Base-by-base conservation (phyloP, 1,139 yeast genomes). In the Blastobotrys serpentis region DNA sequence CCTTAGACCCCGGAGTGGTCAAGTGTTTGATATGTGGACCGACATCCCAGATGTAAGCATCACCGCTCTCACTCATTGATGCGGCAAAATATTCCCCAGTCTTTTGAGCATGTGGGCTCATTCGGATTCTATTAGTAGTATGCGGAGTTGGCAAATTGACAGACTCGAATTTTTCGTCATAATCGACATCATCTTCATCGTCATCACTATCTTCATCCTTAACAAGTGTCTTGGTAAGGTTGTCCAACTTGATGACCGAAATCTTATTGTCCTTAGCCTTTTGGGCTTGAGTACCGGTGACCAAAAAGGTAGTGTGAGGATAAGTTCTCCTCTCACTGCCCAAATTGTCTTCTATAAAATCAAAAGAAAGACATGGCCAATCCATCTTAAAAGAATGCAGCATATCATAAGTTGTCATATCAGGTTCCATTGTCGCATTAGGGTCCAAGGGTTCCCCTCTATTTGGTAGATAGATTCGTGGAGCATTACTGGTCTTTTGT, bases 291-390 rank as follows among this genome's bases (percentile, higher is more conserved):
- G 98, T 89, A 4, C 97, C 98, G 2, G 98, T 86, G 6, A 95
- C 82, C 50, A 89, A 69, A 62, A 86, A 86, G 58, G 89, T 74
- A 3, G 95, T 78, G 38, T 95, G 96, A 4, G 99, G 99, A 63
- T 82, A 92, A 40, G 77, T 78, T 70, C 96, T 79, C 73, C 98
- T 82, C 68, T 89, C 97, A 49, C 78, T 75, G 7, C 98, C 99
- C 49, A 88, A 74, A 47, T 75, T 72, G 66, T 92, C 99, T 10
- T 96, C 96, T 49, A 94, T 71, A 34, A 92, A 72, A 64, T 92
- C 98, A 54, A 94, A 75, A 1, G 97, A 87, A 63, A 92, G 73
- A 70, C 97, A 89, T 17, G 99, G 98, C 98, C 98, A 92, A 61
- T 96, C 95, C 66, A 92, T 74, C 65, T 86, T 87, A 54, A 92